Evolutionary conservation across 495 filamentous ascomycete genomes (phyloP).

Genomic region (Copromyces sp.): DNA sequence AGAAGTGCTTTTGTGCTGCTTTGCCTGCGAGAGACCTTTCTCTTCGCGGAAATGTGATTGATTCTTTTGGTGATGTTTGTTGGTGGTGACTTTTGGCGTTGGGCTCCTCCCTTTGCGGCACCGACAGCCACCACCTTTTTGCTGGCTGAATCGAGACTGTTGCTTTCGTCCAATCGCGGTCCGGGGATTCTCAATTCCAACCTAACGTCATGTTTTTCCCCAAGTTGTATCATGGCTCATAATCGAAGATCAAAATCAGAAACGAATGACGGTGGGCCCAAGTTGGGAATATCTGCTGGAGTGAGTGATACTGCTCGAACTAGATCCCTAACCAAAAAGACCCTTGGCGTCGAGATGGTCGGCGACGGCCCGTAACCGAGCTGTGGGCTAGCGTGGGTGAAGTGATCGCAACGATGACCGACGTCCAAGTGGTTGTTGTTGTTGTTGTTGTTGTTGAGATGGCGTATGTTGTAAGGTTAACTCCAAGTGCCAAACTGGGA

Average conservation of each 20-base stretch:
- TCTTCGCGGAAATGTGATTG: constrained; percentile 1
- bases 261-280: neutral
- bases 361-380: neutral
- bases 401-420: constrained; percentile 5
- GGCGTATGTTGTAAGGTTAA: neutral
- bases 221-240: constrained; percentile 18
- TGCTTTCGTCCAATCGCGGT: neutral
- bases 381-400: constrained; percentile 1
- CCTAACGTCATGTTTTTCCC: constrained; percentile 14
- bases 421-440: constrained; percentile 7
- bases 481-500: neutral
- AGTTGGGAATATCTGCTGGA: constrained; percentile 5
- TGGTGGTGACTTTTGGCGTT: neutral
- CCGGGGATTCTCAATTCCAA: neutral
- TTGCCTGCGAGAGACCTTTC: constrained; percentile 3
- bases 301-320: constrained; percentile 15
- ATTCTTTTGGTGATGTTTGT: neutral
- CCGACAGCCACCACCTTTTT: neutral
- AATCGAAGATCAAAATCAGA: neutral
- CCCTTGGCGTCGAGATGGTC: constrained; percentile 5
- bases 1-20: constrained; percentile 5
- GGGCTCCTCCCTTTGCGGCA: neutral
- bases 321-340: constrained; percentile 22
- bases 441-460: too few species aligned
- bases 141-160: neutral